A percentile compares a stretch with the other conserved stretches of the same genome.
Conservation (phyloP, 495 filamentous ascomycete genomes). For the Parachaetomium inaequale region DNA sequence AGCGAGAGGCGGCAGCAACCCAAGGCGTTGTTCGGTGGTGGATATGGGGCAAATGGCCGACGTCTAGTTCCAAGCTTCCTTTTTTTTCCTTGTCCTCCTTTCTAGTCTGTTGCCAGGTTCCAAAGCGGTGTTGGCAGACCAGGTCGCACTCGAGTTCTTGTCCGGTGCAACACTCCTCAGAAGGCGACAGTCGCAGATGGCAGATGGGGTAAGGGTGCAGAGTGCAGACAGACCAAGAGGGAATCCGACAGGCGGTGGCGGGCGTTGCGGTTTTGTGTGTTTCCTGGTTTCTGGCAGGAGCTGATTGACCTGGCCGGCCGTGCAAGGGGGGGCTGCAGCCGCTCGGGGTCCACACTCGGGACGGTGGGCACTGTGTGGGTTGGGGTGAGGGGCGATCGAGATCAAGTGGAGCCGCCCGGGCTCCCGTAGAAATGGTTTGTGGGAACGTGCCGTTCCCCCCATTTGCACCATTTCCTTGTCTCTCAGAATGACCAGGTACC, state of each 20-base stretch:
- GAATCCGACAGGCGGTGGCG: conserved; percentile 12
- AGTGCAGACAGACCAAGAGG: background rate
- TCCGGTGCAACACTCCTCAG: conserved; percentile 1
- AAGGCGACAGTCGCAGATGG: background rate
- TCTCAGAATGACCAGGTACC: conserved; percentile 13
- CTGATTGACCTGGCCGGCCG: conserved; percentile 7
- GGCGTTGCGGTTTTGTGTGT: conserved; percentile 23
- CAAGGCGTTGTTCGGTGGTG: background rate
- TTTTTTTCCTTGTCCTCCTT: background rate
- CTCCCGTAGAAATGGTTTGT: conserved; percentile 28
- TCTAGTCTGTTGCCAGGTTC: background rate
- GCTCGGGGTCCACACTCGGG: conserved; percentile 19
- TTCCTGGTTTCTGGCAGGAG: conserved; percentile 23
- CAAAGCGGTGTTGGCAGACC: conserved; percentile 1
- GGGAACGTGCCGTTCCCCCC: conserved; percentile 21
- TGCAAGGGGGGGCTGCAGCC: conserved; percentile 9
- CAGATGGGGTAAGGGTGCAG: background rate
- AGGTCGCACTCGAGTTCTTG: conserved; percentile 3
- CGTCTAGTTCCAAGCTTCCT: background rate
- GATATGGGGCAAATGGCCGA: background rate
- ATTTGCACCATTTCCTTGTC: conserved; percentile 13
- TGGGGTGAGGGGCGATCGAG: conserved; percentile 23
- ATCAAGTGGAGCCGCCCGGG: conserved; percentile 17
- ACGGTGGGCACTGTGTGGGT: conserved; percentile 18
- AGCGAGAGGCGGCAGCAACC: background rate